Evolutionary conservation across 2,329 filamentous ascomycete species (phyloP).

Genomic region (Conoideocrella luteorostrata): DNA sequence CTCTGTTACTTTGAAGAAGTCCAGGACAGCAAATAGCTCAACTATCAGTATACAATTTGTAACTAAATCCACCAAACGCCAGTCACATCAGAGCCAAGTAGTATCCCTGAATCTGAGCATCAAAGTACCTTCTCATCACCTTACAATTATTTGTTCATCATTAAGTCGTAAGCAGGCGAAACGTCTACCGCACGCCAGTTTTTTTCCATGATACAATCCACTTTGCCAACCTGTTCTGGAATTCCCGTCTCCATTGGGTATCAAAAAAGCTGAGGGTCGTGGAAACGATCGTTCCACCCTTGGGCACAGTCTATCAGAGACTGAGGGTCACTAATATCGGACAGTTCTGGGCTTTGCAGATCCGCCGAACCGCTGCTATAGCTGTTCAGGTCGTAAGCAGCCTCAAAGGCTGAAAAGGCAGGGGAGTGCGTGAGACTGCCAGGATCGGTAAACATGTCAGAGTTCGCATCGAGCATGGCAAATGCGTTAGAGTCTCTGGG

Average conservation of each 20-base stretch:
- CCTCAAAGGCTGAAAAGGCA: conserved; percentile 34
- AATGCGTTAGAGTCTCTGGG: conserved; percentile 8
- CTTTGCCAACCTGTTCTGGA: too few relatives aligned
- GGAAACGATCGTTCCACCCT: conserved; percentile 25
- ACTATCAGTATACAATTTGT: conserved; percentile 6
- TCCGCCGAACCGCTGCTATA: conserved; percentile 27
- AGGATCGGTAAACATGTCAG: conserved; percentile 22
- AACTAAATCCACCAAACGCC: not conserved
- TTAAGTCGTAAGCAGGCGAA: conserved; percentile 21
- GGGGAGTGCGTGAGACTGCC: conserved; percentile 25
- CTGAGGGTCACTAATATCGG: conserved; percentile 18
- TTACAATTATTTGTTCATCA: conserved; percentile 14
- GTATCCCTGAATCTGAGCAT: not conserved
- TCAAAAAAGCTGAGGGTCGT: conserved; percentile 25
- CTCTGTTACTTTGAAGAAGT: too few relatives aligned
- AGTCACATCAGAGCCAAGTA: too few relatives aligned
- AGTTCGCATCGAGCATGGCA: conserved; percentile 14
- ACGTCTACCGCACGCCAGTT: conserved; percentile 6
- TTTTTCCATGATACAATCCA: conserved; percentile 6
- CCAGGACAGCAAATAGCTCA: not conserved
- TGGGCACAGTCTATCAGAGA: conserved; percentile 20
- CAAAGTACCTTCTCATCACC: not conserved
- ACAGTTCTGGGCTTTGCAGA: conserved; percentile 18
- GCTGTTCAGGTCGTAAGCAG: conserved; percentile 32
- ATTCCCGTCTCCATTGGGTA: conserved; percentile 14